These are phyloP conservation scores for Solanum stenotomum DNA, from an alignment of 257 asterid genomes.

Conservation along the genomic window DNA sequence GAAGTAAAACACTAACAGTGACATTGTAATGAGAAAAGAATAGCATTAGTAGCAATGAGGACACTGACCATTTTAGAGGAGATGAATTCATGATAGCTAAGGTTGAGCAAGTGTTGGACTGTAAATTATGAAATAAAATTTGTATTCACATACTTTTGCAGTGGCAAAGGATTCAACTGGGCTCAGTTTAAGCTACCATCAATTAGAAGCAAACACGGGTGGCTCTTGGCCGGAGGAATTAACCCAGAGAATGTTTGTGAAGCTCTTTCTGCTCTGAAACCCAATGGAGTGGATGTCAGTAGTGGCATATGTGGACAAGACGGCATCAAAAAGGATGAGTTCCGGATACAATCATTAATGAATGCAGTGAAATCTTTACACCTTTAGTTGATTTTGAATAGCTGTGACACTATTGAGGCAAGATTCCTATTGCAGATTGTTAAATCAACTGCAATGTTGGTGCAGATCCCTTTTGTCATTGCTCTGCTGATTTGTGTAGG, in stretches of 20 bases:
- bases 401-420: not conserved
- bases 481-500: not conserved
- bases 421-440: not conserved
- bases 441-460: not conserved
- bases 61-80: not conserved
- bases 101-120: not conserved
- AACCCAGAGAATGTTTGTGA: conserved; percentile 55
- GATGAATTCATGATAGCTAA: not conserved
- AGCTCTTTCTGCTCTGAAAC: conserved; percentile 63
- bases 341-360: conserved; percentile 59
- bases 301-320: conserved; percentile 85
- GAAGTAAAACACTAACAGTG: not conserved
- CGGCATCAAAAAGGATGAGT: conserved; percentile 67
- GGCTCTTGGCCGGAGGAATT: conserved; percentile 93
- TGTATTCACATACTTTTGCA: conserved; percentile 16
- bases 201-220: conserved; percentile 64
- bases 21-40: not conserved
- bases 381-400: conserved; percentile 13
- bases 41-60: not conserved
- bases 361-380: conserved; percentile 40
- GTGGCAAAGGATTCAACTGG: conserved; percentile 88
- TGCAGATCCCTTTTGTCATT: not conserved
- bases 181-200: conserved; percentile 60
- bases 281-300: conserved; percentile 85
- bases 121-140: not conserved